Evolutionary conservation across 116 monocot species (phyloP).

Genomic region (Posidonia oceanica): DNA sequence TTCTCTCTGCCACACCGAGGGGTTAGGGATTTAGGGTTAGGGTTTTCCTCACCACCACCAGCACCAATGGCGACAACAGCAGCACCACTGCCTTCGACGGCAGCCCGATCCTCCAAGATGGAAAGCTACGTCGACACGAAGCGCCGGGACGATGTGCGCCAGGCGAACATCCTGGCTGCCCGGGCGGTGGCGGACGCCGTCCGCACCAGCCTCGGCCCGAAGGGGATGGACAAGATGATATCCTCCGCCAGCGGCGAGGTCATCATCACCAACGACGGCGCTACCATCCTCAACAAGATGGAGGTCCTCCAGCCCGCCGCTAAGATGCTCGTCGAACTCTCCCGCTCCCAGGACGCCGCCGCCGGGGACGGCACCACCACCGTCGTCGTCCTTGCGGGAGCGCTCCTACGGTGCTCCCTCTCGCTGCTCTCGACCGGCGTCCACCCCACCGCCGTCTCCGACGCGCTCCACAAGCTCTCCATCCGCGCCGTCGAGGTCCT

Average conservation of each 20-base stretch:
- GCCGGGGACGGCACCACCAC: conserved; percentile 90
- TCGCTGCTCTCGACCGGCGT: conserved; percentile 50
- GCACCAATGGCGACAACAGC: conserved; percentile 16
- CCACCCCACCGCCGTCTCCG: conserved; percentile 71
- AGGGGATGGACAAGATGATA: conserved; percentile 91
- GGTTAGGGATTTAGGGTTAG: conserved; percentile 7
- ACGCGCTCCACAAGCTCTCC: conserved; percentile 62
- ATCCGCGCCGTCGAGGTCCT: conserved; percentile 41
- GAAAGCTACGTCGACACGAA: conserved; percentile 76
- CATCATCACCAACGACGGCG: conserved; percentile 89
- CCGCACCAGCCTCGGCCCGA: conserved; percentile 70
- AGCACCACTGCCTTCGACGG: not conserved
- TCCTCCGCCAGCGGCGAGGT: conserved; percentile 53
- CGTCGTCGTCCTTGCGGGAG: conserved; percentile 79
- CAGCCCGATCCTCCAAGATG: conserved; percentile 18
- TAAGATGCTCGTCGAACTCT: conserved; percentile 79
- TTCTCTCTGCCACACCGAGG: too few species aligned
- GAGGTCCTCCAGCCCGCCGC: conserved; percentile 90
- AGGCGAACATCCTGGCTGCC: conserved; percentile 52
- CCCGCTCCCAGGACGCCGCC: conserved; percentile 65
- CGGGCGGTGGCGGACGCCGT: conserved; percentile 63
- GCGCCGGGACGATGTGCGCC: conserved; percentile 59
- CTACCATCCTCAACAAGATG: conserved; percentile 83
- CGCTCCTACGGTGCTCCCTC: conserved; percentile 45
- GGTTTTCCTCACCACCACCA: not conserved